Evolutionary conservation across 441 rosid species (phyloP).

Genomic region (Bocquillonia castaneifolia): DNA sequence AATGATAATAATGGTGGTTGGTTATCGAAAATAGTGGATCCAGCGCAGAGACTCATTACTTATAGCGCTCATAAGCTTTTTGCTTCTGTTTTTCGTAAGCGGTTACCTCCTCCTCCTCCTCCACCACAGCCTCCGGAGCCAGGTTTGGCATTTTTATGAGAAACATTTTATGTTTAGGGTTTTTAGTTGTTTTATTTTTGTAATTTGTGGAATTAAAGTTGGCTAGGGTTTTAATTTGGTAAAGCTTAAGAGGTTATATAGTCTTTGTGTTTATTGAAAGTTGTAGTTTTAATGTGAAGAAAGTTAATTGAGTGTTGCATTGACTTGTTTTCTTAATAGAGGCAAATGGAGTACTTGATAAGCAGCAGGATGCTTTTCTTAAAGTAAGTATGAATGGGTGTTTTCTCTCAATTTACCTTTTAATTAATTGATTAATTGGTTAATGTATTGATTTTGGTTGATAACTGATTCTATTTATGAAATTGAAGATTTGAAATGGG

Average conservation of each 20-base stretch:
- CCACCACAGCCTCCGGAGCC: constrained; percentile 42
- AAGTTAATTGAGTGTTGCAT: neutral
- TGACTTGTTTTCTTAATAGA: constrained; percentile 25
- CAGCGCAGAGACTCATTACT: constrained; percentile 72
- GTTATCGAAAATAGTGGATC: constrained; percentile 87
- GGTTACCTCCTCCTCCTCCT: constrained; percentile 51
- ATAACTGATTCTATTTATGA: neutral
- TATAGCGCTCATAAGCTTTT: constrained; percentile 72
- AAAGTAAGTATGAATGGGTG: constrained; percentile 35
- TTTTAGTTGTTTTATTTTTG: neutral
- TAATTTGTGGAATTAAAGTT: neutral
- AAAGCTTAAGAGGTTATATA: neutral
- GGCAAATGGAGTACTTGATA: constrained; percentile 23
- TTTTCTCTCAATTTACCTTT: neutral
- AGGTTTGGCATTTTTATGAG: constrained; percentile 31
- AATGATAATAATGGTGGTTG: constrained; percentile 51
- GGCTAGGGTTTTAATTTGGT: neutral
- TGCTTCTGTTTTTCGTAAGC: constrained; percentile 67
- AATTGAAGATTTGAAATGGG: neutral
- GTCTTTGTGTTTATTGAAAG: too few relatives aligned
- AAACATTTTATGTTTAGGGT: neutral
- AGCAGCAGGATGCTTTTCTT: constrained; percentile 22
- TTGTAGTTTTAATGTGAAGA: neutral
- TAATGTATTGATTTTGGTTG: neutral
- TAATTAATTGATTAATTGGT: neutral